These are phyloP conservation scores for Protea cynaroides DNA, from an alignment of 164 flowering plant species.

Conservation along the genomic window DNA sequence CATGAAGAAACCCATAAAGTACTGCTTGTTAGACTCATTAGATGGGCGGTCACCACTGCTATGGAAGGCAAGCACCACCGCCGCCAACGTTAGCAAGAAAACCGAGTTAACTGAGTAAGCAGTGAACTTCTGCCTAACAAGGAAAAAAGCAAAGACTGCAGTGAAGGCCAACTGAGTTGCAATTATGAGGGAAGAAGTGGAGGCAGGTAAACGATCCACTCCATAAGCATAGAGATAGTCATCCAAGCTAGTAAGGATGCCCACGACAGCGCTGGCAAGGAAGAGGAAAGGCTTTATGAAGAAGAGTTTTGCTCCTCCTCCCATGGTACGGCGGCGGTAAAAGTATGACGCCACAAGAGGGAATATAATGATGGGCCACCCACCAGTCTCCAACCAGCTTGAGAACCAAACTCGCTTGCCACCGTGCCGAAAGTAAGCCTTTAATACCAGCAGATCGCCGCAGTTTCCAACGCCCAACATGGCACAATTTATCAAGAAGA, in stretches of 20 bases:
- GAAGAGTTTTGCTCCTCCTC: neutral
- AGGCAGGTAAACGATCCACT: slow-evolving; percentile 37
- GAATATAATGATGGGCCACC: slow-evolving; percentile 38
- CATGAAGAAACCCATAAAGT: too few species aligned
- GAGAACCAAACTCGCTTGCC: slow-evolving; percentile 19
- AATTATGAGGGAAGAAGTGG: slow-evolving; percentile 39
- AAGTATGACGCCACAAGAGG: too few species aligned
- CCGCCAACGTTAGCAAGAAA: too few species aligned
- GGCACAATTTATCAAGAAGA: slow-evolving; percentile 27
- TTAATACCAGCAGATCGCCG: slow-evolving; percentile 38
- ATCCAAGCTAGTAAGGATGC: slow-evolving; percentile 39
- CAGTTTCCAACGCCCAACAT: slow-evolving; percentile 29
- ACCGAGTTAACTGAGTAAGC: too few species aligned
- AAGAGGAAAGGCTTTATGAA: slow-evolving; percentile 10
- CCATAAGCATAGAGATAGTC: slow-evolving; percentile 48
- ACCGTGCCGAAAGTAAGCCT: slow-evolving; percentile 48
- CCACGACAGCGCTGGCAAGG: slow-evolving; percentile 20
- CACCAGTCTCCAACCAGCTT: slow-evolving; percentile 38
- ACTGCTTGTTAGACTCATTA: too few species aligned
- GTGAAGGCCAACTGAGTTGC: slow-evolving; percentile 54
- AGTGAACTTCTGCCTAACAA: too few species aligned
- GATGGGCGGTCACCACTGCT: too few species aligned
- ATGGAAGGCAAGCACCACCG: too few species aligned
- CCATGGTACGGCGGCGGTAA: too few species aligned
- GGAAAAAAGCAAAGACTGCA: slow-evolving; percentile 35